Evolutionary conservation across 2,329 filamentous ascomycete genomes (phyloP), one percentile per base, ranked within the genome.

Genomic region (Paradendryphiella salina): DNA sequence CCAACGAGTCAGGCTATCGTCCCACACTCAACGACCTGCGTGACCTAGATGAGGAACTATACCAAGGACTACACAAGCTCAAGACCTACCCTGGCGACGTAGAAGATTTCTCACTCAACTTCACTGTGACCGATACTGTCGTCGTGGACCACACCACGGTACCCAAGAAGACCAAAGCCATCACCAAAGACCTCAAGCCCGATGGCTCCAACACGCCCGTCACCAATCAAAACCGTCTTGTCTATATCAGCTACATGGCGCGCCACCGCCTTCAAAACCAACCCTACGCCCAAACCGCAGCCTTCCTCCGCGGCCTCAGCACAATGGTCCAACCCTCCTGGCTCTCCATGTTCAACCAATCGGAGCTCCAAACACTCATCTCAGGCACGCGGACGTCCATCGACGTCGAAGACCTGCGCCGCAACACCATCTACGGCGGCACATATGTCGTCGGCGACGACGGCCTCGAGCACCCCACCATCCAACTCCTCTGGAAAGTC

Each of bases 301-400:
- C 91, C 1, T 99, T 99, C 71, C 81, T 99, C 6, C 85, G 85
- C 48, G 94, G 94, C 0, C 83, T 99, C 1, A 85, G 88, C 17
- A 81, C 86, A 58, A 96, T 99, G 67, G 94, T 99, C 59, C 87
- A 92, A 51, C 92, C 93, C 0, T 84, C 85, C 3, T 99, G 94
- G 94, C 82, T 99, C 4, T 91, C 88, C 64, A 97, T 99, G 94
- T 99, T 99, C 79, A 99, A 99, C 73, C 93, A 96, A 71, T 85
- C 85, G 3, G 94, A 99, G 72, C 82, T 99, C 4, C 94, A 97
- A 75, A 94, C 90, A 1, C 85, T 99, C 5, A 88, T 99, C 13
- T 90, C 91, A 45, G 94, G 94, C 35, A 91, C 96, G 63, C 87
- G 85, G 21, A 86, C 86, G 8, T 86, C 89, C 55, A 95, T 99